A percentile compares a stretch with the other conserved stretches of the same genome.
phyloP scores from a whole-genome alignment of 2,329 filamentous ascomycete genomes.

The Nemania diffusa region DNA sequence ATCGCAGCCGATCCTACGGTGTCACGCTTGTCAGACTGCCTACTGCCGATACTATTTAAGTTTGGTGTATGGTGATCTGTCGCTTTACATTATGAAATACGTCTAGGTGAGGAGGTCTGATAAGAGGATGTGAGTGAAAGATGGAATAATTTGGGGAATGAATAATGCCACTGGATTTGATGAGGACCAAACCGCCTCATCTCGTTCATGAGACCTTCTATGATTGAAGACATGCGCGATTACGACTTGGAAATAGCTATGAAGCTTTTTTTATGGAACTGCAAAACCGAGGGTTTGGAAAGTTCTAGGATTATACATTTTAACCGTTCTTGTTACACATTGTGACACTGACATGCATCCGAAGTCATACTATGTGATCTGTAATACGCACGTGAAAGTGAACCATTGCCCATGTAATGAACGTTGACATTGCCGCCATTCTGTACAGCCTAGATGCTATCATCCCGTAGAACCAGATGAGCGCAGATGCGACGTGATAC shows the following conservation, averaged over 20 bases:
- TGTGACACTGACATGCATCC: background rate
- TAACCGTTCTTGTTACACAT: background rate
- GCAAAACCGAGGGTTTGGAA: background rate
- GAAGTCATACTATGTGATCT: background rate
- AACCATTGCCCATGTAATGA: background rate
- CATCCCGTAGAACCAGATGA: background rate
- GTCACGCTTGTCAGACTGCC: background rate
- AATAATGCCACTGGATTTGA: background rate
- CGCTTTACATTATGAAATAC: background rate
- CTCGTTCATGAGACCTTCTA: too few species aligned
- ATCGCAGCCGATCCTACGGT: background rate
- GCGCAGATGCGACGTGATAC: too few species aligned
- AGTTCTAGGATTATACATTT: background rate
- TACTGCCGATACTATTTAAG: background rate
- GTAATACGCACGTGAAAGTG: background rate
- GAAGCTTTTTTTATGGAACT: background rate
- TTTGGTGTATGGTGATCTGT: background rate
- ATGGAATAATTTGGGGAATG: background rate
- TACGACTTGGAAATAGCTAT: background rate
- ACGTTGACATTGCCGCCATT: background rate
- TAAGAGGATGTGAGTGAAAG: background rate
- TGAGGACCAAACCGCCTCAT: too few species aligned
- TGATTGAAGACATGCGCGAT: too few species aligned
- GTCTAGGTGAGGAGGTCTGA: background rate
- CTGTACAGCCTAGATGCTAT: background rate